Base-by-base conservation (phyloP, 179 eudicot species). In the Camellia oleifera region DNA sequence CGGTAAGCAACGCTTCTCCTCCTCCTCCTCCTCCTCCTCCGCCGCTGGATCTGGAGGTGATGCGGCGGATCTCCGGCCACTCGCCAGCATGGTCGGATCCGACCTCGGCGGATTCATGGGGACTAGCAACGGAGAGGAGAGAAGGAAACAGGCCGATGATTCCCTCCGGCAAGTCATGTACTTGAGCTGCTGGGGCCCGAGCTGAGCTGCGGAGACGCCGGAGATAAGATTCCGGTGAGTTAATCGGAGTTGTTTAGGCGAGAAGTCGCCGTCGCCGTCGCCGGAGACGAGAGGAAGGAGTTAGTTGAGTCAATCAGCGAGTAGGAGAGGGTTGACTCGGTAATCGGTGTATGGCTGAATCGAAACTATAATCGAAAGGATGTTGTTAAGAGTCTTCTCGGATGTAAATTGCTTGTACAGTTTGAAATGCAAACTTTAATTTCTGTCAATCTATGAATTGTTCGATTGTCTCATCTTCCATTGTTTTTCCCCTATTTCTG, bases 181-280 rank as follows among this genome's bases (percentile, higher is more conserved):
- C 84, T 23, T 88, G 80, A 91, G 79, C 79, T 89, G 92, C 70
- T 91, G 94, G 94, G 92, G 91, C 9, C 90, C 82, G 50, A 88
- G 82, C 80, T 89, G 78, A 82, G 2, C 5, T 0, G 5, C 23
- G 23, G 52, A 2, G 52, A 4, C 52, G 17, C 73, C 42, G 74
- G 74, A 1, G n/a, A 7, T 56, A 15, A 23, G 15, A 64, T 56
- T 66, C 61, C 78, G 53, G 61, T 45, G 76, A 23, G 10, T 0
- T 18, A 3, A 12, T 53, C 62, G 62, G 76, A 72, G 12, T 53
- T 64, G 7, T 18, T 72, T 53, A 3, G 44, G 76, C 12, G 44
- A 69, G 40, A 12, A 18, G 60, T 3, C 42, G 44, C 15, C 60
- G 60, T 3, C 42, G 44, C 15, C 60, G 8, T 48, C 32, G 40